Conservation (phyloP, 495 filamentous ascomycete genomes). For the Talaromyces proteolyticus region DNA sequence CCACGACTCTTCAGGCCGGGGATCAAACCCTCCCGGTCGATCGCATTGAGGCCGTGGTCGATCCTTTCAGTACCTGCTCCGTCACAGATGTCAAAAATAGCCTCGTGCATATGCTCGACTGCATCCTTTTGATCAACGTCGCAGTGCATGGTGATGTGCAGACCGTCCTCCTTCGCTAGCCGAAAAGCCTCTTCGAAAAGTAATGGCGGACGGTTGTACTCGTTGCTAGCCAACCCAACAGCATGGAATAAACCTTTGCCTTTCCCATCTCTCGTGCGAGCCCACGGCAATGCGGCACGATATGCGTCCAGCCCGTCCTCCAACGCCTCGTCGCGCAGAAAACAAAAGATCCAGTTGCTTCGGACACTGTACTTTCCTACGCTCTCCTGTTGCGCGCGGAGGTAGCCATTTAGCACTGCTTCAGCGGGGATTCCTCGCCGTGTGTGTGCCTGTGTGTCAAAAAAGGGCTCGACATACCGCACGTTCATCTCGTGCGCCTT, state of each 20-base stretch:
- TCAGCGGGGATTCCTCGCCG: conserved; percentile 23
- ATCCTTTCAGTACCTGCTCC: conserved; percentile 27
- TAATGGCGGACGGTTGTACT: conserved; percentile 29
- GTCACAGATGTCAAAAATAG: conserved; percentile 22
- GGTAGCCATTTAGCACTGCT: conserved; percentile 27
- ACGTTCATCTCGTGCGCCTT: conserved; percentile 29
- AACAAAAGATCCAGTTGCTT: conserved; percentile 33
- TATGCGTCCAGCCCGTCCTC: conserved; percentile 20
- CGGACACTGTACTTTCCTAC: conserved; percentile 18
- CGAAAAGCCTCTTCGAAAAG: conserved; percentile 30
- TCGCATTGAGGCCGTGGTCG: conserved; percentile 36
- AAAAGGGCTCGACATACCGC: conserved; percentile 37
- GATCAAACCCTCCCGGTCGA: conserved; percentile 24
- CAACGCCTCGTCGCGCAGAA: conserved; percentile 29
- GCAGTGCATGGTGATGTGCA: conserved; percentile 37
- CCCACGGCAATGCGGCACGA: conserved; percentile 21
- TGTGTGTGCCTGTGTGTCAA: conserved; percentile 38
- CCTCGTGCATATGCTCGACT: conserved; percentile 27
- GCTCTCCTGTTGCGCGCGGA: conserved; percentile 26
- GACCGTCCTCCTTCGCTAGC: conserved; percentile 26
- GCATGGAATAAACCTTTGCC: conserved; percentile 31
- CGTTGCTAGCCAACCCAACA: conserved; percentile 37
- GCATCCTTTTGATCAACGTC: conserved; percentile 37
- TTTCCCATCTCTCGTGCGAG: conserved; percentile 13
- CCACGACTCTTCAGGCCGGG: conserved; percentile 18